Base-by-base conservation (phyloP, 2,329 filamentous ascomycete species). In the Lecanicillium sp. region DNA sequence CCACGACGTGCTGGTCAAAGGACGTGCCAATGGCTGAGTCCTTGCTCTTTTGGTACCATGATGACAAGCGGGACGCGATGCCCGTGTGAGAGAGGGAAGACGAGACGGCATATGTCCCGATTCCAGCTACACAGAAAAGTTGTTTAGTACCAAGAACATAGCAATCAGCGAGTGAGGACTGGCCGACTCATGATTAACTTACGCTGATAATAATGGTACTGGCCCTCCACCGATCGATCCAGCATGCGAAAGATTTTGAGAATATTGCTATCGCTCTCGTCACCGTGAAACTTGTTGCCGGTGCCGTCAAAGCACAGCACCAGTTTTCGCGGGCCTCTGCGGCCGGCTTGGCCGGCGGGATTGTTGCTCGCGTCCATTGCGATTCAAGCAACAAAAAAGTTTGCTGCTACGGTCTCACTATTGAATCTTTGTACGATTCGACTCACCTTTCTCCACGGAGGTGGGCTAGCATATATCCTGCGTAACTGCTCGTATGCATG, bases 1-100 rank as follows among this genome's bases (percentile, higher is more conserved):
- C 85, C 49, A 92, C 84, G 10, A 92, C 86, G 60, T 92, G 86
- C 41, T 87, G 73, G 48, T 84, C 84, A 46, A 94, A 90, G 0
- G 81, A 87, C 0, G 82, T 83, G 2, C 87, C 87, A 44, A 94
- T 61, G 9, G 85, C 86, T 3, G 82, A 85, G 57, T 92, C 86
- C 49, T 87, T 87, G 43, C 82, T 79, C 49, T 86, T 85, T 31
- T 71, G 61, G 51, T 81, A 83, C 76, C 79, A 84, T 8, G 77
- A 81, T 44, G 71, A 72, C 41, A 84, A 50, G 12, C 77, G 71
- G 6, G 77, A 72, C 17, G 69, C 55, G 0, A 68, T 50, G 10
- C 75, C 69, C 1, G 73, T 81, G 47, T 77, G 73, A 2, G 72
- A 73, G 31, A 82, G 62, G 8, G 71, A 74, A 10, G 65, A 70